Conservation (phyloP, 768 basidiomycete genomes). For the Clavaria fumosa region DNA sequence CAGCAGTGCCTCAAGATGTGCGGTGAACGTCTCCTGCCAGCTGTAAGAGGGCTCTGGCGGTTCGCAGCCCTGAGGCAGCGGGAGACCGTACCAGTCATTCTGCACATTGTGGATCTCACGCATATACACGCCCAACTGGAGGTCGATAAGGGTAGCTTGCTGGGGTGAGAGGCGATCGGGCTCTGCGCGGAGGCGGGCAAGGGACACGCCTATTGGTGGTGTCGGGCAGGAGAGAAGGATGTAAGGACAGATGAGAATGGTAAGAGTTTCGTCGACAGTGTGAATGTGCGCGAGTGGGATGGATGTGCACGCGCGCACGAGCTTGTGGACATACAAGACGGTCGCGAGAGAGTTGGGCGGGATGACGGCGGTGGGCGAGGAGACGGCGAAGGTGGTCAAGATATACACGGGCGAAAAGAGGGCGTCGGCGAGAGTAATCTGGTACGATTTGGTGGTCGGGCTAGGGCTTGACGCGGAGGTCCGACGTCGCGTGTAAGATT, state of each 20-base stretch:
- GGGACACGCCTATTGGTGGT: constrained; percentile 25
- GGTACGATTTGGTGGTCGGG: neutral
- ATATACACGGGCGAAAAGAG: neutral
- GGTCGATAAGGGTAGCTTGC: constrained; percentile 33
- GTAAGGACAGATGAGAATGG: constrained; percentile 36
- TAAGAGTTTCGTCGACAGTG: constrained; percentile 35
- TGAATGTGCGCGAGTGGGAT: constrained; percentile 11
- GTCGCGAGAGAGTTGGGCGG: neutral
- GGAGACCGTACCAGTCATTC: constrained; percentile 63
- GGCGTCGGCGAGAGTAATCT: neutral
- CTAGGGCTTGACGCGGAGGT: neutral
- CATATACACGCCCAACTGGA: constrained; percentile 45
- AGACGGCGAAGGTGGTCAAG: neutral
- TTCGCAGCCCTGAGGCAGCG: constrained; percentile 14
- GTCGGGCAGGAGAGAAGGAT: constrained; percentile 22
- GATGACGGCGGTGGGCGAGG: neutral
- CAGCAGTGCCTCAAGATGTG: constrained; percentile 41
- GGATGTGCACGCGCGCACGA: neutral
- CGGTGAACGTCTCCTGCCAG: constrained; percentile 65
- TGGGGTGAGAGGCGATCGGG: constrained; percentile 23
- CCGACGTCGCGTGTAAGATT: neutral
- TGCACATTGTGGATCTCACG: constrained; percentile 54
- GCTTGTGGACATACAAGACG: neutral
- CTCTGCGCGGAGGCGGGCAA: constrained; percentile 11
- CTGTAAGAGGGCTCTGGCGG: constrained; percentile 34